phyloP scores from a whole-genome alignment of 2,329 filamentous ascomycete species.

The Cercospora citrullina region DNA sequence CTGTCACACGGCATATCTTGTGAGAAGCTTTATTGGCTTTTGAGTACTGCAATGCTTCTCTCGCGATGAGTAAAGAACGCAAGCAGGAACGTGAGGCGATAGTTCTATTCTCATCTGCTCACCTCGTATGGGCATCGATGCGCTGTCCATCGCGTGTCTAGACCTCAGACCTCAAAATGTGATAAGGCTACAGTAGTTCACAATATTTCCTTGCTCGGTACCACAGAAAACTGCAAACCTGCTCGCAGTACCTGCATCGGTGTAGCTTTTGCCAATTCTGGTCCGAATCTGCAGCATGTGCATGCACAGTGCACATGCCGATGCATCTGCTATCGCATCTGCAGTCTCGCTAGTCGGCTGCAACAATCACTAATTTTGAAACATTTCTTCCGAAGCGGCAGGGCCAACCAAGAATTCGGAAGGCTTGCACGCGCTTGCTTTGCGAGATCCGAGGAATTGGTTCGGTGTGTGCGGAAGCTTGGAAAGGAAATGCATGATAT shows the following conservation, averaged over 20 bases:
- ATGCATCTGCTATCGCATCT: not conserved
- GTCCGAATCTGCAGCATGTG: not conserved
- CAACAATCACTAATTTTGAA: slow-evolving; percentile 3
- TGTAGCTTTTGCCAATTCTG: not conserved
- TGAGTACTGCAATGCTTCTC: not conserved
- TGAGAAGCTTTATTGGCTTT: not conserved
- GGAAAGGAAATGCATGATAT: not conserved
- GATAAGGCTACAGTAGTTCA: not conserved
- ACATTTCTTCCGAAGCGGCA: not conserved
- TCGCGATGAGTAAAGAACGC: not conserved
- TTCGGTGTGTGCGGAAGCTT: not conserved
- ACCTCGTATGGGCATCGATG: not conserved
- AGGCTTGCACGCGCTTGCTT: slow-evolving; percentile 1
- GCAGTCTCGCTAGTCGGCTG: slow-evolving; percentile 1
- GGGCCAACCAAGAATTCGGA: slow-evolving; percentile 6
- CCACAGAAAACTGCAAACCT: not conserved
- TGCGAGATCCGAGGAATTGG: not conserved
- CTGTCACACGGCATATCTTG: not conserved
- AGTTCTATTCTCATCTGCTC: not conserved
- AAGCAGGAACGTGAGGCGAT: not conserved
- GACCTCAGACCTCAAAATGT: not conserved
- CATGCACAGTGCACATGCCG: not conserved
- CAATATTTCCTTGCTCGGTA: not conserved
- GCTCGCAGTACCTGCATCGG: not conserved
- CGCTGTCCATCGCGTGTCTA: not conserved